Base-by-base conservation (phyloP, 1,284 basidiomycete species). In the Porodaedalea pini region DNA sequence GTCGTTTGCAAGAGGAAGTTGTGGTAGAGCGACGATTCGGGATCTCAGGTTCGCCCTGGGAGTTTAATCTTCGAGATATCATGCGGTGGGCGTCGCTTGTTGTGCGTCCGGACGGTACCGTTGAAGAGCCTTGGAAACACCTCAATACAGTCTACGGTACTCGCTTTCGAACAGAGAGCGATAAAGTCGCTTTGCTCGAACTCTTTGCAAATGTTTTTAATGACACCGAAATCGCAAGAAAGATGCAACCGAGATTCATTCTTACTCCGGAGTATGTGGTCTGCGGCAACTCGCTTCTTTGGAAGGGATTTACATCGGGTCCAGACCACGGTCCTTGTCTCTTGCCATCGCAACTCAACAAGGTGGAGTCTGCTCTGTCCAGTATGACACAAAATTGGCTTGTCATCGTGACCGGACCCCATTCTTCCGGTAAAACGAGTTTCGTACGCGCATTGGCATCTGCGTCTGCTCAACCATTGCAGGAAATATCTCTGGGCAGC, bases 31-130 rank as follows among this genome's bases (percentile, higher is more conserved):
- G 83, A 29, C 66, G 78, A 1, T 94, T 98, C 67, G 95, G 85
- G 4, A 80, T 86, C 45, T 85, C 90, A 61, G 97, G 97, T 7
- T 81, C 85, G 52, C 97, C 97, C 1, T 99, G 97, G 97, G 97
- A 99, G 69, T 98, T 99, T 78, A 99, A 99, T 69, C 77, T 99
- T 53, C 90, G 97, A 37, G 97, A 99, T 71, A 80, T 98, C 40
- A 84, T 96, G 61, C 85, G 97, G 51, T 99, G 97, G 96, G 88
- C 85, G 0, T 73, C 83, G 21, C 83, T 94, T 56, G 67, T 83
- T 13, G 70, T 71, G 44, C 62, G 70, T n/a, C 27, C 52, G 10
- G 40, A 47, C 11, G 31, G 34, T 10, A 19, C 4, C 3, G 36
- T 49, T 21, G 37, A 44, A n/a, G 54, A 86, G 63, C 88, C 92